phyloP scores from a whole-genome alignment of 345 rosid species.

The Durio zibethinus region DNA sequence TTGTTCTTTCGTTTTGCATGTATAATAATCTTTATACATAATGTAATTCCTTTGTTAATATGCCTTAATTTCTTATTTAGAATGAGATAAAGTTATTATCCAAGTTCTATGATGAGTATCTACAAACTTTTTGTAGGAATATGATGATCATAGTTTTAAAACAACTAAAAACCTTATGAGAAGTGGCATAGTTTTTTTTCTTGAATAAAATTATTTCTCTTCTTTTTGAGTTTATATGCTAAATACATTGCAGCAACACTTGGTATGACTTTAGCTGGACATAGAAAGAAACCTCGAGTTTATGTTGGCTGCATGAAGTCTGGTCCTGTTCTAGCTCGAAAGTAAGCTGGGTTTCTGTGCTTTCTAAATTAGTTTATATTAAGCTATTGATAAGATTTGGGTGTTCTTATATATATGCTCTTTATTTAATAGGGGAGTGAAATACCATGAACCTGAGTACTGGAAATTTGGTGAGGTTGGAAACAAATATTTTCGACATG shows the following conservation, averaged over 20 bases:
- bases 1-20: background rate
- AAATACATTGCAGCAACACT: constrained; percentile 51
- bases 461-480: constrained; percentile 86
- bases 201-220: background rate
- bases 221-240: constrained; percentile 2
- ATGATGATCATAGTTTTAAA: background rate
- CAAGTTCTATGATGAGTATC: background rate
- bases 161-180: background rate
- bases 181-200: too few relatives aligned
- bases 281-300: constrained; percentile 51
- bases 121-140: background rate
- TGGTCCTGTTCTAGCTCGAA: constrained; percentile 78
- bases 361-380: background rate
- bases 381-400: background rate
- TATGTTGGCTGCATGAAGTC: constrained; percentile 97
- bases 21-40: background rate
- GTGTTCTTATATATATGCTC: constrained; percentile 8
- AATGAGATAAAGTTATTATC: background rate
- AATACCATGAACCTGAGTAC: constrained; percentile 82
- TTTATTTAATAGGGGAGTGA: constrained; percentile 54
- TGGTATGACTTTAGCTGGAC: constrained; percentile 45
- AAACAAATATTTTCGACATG: constrained; percentile 83
- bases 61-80: background rate
- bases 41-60: background rate
- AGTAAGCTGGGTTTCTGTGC: constrained; percentile 40